Evolutionary conservation across 495 filamentous ascomycete species (phyloP), one percentile per base, ranked within the genome.

Genomic region (Penicillium chermesinum): DNA sequence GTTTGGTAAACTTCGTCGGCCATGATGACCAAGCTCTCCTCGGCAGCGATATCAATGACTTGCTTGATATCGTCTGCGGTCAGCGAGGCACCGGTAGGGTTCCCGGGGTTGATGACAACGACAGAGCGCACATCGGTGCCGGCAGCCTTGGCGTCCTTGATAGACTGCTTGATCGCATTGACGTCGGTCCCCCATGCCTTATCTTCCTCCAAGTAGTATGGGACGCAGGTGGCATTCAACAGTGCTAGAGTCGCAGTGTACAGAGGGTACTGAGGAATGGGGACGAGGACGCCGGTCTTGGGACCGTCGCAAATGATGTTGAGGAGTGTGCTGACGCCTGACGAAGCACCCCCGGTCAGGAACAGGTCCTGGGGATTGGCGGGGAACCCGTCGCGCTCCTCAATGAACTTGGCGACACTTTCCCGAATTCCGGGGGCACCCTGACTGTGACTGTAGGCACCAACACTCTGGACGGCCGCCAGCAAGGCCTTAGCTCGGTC

Each of bases 1-100:
- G 94, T 97, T 71, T 98, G 93, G 79, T 98, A 98, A 7, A 98
- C 93, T 69, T 98, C 93, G 58, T 98, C 93, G 46, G 94, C 93
- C 34, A 98, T 73, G 34, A 96, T 73, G 12, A 97, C 90, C 13
- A 98, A 78, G 45, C 84, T 83, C 73, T 97, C 80, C 65, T 91
- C 75, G 8, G 86, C 84, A 20, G 94, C 93, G 41, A 96, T 82
- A 17, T 89, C 77, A 40, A 97, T 77, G 2, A 97, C 87, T 48
- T 77, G 71, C 57, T 81, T 79, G 64, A 98, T 85, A 58, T 95
- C 91, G 12, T 82, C 78, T 38, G 84, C 71, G 34, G 81, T 69
- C 18, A 98, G 78, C 48, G 84, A 89, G 40, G 89, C 89, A 50
- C 93, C 93, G 0, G 93, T 98, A 2, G 93, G 93, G 73, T 98